A percentile compares a stretch with the other conserved stretches of the same genome.
phyloP scores from a whole-genome alignment of 192 early-diverging fungal species.

The Gonapodya sp. region DNA sequence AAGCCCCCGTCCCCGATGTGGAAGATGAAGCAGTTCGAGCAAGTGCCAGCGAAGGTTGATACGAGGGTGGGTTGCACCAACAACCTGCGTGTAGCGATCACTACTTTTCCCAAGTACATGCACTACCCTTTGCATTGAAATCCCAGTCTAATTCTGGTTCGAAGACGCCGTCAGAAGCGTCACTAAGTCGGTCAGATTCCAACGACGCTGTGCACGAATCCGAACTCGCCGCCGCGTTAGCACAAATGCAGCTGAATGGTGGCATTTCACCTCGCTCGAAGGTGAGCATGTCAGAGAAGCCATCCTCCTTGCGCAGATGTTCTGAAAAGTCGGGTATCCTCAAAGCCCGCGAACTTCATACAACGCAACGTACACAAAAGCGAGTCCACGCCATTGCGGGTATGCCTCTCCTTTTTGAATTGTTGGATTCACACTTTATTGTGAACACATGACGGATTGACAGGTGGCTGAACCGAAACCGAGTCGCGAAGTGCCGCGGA shows the following conservation, averaged over 20 bases:
- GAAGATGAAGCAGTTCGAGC: slow-evolving; percentile 38
- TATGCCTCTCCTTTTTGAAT: neutral
- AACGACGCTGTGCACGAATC: slow-evolving; percentile 12
- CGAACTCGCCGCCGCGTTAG: slow-evolving; percentile 8
- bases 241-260: neutral
- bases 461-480: neutral
- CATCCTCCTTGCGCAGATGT: neutral
- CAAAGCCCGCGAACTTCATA: slow-evolving; percentile 14
- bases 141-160: slow-evolving; percentile 9
- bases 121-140: neutral
- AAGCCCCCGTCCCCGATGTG: slow-evolving; percentile 33
- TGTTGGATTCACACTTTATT: slow-evolving; percentile 13
- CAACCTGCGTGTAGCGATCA: neutral
- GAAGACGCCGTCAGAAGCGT: slow-evolving; percentile 12
- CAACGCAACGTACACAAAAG: slow-evolving; percentile 6
- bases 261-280: neutral
- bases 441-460: too few species aligned
- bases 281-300: too few species aligned
- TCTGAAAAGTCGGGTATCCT: neutral
- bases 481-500: neutral
- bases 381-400: neutral
- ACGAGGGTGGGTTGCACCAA: neutral
- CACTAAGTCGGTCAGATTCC: slow-evolving; percentile 13
- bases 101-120: neutral
- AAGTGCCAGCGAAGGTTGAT: slow-evolving; percentile 28